Conservation (phyloP, 1,139 yeast genomes). For the Petasospora rhodanensis region DNA sequence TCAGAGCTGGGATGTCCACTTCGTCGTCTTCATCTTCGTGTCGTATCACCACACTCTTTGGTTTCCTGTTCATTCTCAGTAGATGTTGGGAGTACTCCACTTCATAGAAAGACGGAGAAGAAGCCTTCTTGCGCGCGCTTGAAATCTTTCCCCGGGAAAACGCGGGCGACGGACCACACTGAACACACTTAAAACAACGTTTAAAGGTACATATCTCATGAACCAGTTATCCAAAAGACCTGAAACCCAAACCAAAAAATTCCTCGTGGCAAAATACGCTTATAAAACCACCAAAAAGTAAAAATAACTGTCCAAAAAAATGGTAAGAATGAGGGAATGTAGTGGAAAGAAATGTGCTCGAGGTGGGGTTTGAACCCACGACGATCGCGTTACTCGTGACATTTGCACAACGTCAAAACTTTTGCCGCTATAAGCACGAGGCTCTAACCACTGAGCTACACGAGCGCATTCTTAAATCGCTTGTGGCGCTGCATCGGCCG, state of each 20-base stretch:
- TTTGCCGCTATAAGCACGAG: slow-evolving; percentile 45
- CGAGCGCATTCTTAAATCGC: slow-evolving; percentile 31
- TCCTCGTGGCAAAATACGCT: too few relatives aligned
- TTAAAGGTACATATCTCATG: too few relatives aligned
- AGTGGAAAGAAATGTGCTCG: slow-evolving; percentile 32
- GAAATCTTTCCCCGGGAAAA: neutral
- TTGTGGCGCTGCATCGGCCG: slow-evolving; percentile 2
- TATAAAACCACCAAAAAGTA: neutral
- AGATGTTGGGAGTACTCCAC: too few relatives aligned
- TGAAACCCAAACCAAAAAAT: too few relatives aligned
- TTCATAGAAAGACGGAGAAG: too few relatives aligned
- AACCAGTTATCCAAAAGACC: too few relatives aligned
- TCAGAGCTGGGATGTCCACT: too few relatives aligned
- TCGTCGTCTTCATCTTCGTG: slow-evolving; percentile 8
- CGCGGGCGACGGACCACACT: neutral
- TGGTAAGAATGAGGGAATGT: slow-evolving; percentile 18
- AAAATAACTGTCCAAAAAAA: slow-evolving; percentile 26
- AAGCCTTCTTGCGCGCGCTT: too few relatives aligned
- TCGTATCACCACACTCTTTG: slow-evolving; percentile 15
- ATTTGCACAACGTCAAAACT: slow-evolving; percentile 29
- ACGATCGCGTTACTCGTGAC: slow-evolving; percentile 46
- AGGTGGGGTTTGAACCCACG: slow-evolving; percentile 51
- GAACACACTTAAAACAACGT: too few relatives aligned
- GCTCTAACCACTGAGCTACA: slow-evolving; percentile 51
- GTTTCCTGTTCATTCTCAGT: too few relatives aligned